Base-by-base conservation (phyloP, 257 asterid species). In the Jasminum sambac region DNA sequence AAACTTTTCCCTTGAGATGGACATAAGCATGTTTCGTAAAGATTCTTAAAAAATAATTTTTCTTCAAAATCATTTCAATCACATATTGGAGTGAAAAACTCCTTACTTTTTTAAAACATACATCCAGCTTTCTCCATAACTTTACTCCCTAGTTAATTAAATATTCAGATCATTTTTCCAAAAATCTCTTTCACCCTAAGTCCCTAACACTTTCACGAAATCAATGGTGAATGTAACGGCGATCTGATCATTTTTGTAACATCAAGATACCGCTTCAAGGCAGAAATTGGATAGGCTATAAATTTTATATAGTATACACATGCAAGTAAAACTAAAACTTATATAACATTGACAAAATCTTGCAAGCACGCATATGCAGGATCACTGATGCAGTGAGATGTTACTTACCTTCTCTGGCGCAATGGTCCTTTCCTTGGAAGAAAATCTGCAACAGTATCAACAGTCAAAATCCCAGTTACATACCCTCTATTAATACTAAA, bases 401-500 rank as follows among this genome's bases (percentile, higher is more conserved):
- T 6, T 64, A 72, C 61, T 50, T 73, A 91, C 98, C 99, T 89
- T 89, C 98, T 88, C 71, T 89, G 91, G 19, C 87, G 84, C 48
- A 85, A 74, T 42, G 90, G 91, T 71, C 96, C 96, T 83, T 89
- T 94, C 72, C 96, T 82, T 5, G 96, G 98, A 78, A 94, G 96
- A 76, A 94, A 94, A 82, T 94, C 98, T 0, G 96, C 96, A 1
- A 89, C 96, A 6, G 96, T 89, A 73, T 94, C 99, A 36, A 91
- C 92, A 0, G 96, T 91, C 77, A 94, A 79, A 73, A 91, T 88
- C 81, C 98, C 99, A 26, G 95, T 84, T 63, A 94, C 90, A 67
- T 81, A 86, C 19, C 96, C 96, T 79, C 82, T 91, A 63, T 75
- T 82, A 34, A 94, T 77, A 70, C 95, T 78, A 11, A 91, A 78